Percentiles rank a stretch among this genome's conserved stretches.
Evolutionary conservation across 1,139 yeast genomes (phyloP).

Genomic region (Hyphopichia wangnamkhiaoensis): DNA sequence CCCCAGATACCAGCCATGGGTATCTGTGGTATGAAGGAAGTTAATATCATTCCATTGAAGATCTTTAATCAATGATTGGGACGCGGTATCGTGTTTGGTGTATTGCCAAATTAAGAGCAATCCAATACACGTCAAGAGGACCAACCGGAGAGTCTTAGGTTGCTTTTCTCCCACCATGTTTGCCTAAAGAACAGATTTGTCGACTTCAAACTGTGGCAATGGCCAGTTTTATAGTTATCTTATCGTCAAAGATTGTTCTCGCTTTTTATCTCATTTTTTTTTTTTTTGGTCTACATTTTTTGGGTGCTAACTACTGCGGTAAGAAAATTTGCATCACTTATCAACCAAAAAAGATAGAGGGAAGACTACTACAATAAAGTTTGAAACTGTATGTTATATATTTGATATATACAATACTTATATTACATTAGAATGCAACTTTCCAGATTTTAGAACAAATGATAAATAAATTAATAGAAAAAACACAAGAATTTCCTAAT

Average conservation of each 20-base stretch:
- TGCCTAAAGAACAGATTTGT: too few relatives aligned
- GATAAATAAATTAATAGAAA: not conserved
- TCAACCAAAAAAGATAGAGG: not conserved
- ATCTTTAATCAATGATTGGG: constrained; percentile 31
- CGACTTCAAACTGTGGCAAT: too few relatives aligned
- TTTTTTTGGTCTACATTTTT: too few relatives aligned
- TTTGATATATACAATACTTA: constrained; percentile 4
- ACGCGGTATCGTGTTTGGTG: too few relatives aligned
- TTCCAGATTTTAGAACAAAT: not conserved
- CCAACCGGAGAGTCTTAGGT: too few relatives aligned
- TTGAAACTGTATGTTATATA: not conserved
- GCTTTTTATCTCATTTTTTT: too few relatives aligned
- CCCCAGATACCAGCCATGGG: constrained; percentile 95
- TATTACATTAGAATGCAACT: constrained; percentile 7
- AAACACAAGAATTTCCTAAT: too few relatives aligned
- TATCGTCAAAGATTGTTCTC: too few relatives aligned
- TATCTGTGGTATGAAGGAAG: constrained; percentile 90
- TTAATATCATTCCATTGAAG: constrained; percentile 71
- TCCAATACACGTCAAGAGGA: too few relatives aligned
- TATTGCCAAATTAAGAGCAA: too few relatives aligned
- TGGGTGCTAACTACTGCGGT: not conserved
- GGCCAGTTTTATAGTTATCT: too few relatives aligned
- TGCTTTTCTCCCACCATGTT: too few relatives aligned
- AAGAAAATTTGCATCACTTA: not conserved
- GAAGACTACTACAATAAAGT: not conserved